These are phyloP conservation scores for Hondaea fermentalgiana DNA, from an alignment of 108 stramenopile genomes.

Conservation along the genomic window DNA sequence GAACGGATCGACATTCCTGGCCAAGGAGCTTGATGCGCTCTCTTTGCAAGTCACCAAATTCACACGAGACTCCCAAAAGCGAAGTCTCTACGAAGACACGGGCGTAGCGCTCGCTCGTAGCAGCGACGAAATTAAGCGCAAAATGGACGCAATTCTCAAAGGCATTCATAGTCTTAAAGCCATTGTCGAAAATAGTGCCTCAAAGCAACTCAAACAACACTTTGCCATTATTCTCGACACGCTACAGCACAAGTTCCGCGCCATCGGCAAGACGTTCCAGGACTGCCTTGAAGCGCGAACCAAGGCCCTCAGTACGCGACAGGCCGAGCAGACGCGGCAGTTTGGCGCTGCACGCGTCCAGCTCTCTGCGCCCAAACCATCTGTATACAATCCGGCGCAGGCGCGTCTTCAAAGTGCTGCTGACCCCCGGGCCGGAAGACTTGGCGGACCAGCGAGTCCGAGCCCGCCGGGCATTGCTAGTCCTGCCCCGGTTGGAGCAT, in stretches of 20 bases:
- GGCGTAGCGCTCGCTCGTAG: neutral
- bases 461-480: too few relatives aligned
- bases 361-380: neutral
- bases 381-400: slow-evolving; percentile 9
- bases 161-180: neutral
- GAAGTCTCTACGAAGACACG: neutral
- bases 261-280: slow-evolving; percentile 1
- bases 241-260: neutral
- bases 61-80: neutral
- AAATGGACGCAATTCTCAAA: neutral
- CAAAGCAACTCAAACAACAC: neutral
- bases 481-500: neutral
- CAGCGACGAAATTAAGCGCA: neutral
- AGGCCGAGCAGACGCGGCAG: neutral
- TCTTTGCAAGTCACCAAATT: neutral
- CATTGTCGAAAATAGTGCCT: neutral
- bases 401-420: neutral
- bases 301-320: neutral
- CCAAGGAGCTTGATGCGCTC: neutral
- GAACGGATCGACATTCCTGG: neutral
- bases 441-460: too few relatives aligned
- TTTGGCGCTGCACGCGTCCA: neutral
- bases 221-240: neutral
- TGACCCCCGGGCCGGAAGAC: too few relatives aligned
- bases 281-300: neutral